Percentiles rank a stretch among this genome's conserved stretches.
Conservation (phyloP, 441 rosid species). For the Gossypium laxum region DNA sequence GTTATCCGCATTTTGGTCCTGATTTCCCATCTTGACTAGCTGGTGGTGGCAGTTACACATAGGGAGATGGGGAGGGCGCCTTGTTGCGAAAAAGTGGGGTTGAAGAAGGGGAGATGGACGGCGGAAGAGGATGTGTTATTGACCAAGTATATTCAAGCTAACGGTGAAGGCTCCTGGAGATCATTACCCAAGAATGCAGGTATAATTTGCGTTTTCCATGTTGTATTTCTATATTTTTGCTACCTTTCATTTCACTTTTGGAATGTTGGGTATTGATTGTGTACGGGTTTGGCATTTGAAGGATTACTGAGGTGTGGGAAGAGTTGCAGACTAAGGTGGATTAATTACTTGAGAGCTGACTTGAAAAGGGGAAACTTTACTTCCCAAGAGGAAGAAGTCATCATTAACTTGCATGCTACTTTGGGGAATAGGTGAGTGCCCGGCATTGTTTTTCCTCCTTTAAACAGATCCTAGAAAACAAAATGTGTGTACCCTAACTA, state of each 20-base stretch:
- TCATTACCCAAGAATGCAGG: constrained; percentile 86
- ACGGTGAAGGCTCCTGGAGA: constrained; percentile 87
- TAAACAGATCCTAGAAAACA: neutral
- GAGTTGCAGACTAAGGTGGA: constrained; percentile 83
- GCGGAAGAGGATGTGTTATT: constrained; percentile 61
- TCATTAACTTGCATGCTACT: constrained; percentile 51
- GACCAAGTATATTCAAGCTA: constrained; percentile 44
- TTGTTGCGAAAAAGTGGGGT: constrained; percentile 73
- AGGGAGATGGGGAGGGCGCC: constrained; percentile 74
- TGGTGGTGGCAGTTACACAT: neutral
- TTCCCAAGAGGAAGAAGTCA: constrained; percentile 47
- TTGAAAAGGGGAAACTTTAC: constrained; percentile 68
- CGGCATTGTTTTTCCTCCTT: neutral
- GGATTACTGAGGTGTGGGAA: constrained; percentile 80
- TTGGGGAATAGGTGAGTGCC: constrained; percentile 61
- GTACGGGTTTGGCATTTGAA: constrained; percentile 14
- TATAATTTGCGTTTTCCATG: too few relatives aligned
- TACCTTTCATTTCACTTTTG: neutral
- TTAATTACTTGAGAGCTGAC: constrained; percentile 62
- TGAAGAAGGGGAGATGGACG: constrained; percentile 82
- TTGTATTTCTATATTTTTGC: neutral
- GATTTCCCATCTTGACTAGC: neutral
- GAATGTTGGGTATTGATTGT: neutral
- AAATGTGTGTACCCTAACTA: neutral
- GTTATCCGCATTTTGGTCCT: neutral